Evolutionary conservation across 495 filamentous ascomycete species (phyloP).

Genomic region (Hyaloscypha bicolor): DNA sequence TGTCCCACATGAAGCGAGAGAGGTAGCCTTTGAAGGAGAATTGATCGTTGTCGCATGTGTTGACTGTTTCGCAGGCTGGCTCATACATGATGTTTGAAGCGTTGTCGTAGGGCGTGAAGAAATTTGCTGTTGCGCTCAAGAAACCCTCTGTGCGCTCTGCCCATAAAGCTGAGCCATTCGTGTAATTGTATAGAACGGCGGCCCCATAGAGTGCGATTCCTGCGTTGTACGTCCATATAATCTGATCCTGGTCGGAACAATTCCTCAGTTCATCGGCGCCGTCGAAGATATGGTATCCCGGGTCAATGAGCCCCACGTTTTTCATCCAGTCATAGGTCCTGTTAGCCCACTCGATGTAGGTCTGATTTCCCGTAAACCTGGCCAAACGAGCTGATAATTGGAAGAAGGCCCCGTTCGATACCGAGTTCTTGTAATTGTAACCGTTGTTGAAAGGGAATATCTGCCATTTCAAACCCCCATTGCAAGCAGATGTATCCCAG

Average conservation of each 20-base stretch:
- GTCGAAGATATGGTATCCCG: constrained; percentile 69
- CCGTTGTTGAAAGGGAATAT: constrained; percentile 80
- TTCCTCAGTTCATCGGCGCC: constrained; percentile 65
- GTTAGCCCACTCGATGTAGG: constrained; percentile 77
- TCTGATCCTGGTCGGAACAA: constrained; percentile 60
- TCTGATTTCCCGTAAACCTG: constrained; percentile 74
- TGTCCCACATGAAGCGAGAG: constrained; percentile 73
- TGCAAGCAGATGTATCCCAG: constrained; percentile 71
- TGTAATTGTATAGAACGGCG: constrained; percentile 68
- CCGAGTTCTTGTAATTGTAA: constrained; percentile 78
- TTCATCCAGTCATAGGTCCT: constrained; percentile 72
- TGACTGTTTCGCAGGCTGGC: constrained; percentile 66
- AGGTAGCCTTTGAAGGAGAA: constrained; percentile 86
- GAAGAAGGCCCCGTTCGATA: constrained; percentile 83
- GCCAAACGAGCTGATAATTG: constrained; percentile 78
- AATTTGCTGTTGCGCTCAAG: constrained; percentile 29
- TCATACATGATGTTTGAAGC: constrained; percentile 66
- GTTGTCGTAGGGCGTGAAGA: constrained; percentile 60
- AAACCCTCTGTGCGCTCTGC: constrained; percentile 26
- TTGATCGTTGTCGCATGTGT: constrained; percentile 73
- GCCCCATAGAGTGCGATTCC: constrained; percentile 70
- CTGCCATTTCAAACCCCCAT: constrained; percentile 82
- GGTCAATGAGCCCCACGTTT: constrained; percentile 65
- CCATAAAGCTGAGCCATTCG: constrained; percentile 38
- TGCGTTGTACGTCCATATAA: constrained; percentile 78